Evolutionary conservation across 805 yeast genomes (phyloP).

Genomic region (Pichia ethanolica): DNA sequence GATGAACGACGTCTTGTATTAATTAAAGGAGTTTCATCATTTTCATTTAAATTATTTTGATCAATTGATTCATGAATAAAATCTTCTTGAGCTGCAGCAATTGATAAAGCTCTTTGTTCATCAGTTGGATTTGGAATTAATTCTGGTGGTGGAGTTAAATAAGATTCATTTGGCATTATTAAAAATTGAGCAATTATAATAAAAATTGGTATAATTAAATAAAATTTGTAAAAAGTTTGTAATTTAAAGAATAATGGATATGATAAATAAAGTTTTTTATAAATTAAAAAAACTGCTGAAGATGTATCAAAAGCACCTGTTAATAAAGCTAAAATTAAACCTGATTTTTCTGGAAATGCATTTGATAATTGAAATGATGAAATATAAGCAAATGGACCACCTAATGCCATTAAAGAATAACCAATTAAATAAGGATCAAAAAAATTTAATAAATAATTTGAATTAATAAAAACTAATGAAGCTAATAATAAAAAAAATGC

Average conservation of each 20-base stretch:
- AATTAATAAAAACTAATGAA: slow-evolving; percentile 38
- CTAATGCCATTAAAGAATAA: slow-evolving; percentile 46
- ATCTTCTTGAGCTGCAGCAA: slow-evolving; percentile 23
- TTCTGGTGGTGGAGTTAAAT: slow-evolving; percentile 34
- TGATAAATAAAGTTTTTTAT: slow-evolving; percentile 33
- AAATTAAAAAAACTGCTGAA: slow-evolving; percentile 45
- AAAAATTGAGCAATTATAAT: slow-evolving; percentile 38
- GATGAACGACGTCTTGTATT: slow-evolving; percentile 38
- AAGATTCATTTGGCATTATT: slow-evolving; percentile 45
- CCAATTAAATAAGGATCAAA: slow-evolving; percentile 49
- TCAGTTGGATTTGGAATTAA: slow-evolving; percentile 27
- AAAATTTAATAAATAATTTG: slow-evolving; percentile 14
- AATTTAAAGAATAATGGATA: slow-evolving; percentile 32
- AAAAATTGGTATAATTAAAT: slow-evolving; percentile 42
- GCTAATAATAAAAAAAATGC: slow-evolving; percentile 40
- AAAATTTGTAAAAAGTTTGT: slow-evolving; percentile 38
- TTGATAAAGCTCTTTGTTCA: slow-evolving; percentile 21
- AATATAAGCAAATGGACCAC: slow-evolving; percentile 51
- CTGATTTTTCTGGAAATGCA: slow-evolving; percentile 47
- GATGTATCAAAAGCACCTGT: slow-evolving; percentile 58
- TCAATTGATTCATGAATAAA: slow-evolving; percentile 10
- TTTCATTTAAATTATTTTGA: slow-evolving; percentile 2
- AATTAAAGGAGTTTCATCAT: slow-evolving; percentile 7
- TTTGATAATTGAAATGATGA: slow-evolving; percentile 52
- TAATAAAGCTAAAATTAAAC: slow-evolving; percentile 43